Percentiles rank a stretch among this genome's conserved stretches.
Conservation (phyloP, 768 basidiomycete genomes). For the Cyclocybe aegerita region DNA sequence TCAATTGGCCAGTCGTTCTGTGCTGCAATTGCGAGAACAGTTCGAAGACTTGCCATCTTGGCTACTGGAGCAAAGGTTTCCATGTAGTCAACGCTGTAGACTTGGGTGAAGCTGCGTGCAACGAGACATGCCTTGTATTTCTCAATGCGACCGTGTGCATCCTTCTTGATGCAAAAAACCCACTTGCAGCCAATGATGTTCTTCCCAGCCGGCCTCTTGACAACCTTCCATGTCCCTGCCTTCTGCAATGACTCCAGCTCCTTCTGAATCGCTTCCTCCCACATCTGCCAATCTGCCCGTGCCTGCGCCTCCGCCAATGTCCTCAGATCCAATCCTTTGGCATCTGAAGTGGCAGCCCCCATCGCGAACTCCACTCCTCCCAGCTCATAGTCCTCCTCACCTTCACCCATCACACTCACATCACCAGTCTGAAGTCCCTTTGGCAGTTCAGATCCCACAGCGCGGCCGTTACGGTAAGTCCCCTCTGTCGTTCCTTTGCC, state of each 20-base stretch:
- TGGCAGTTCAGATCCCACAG: too few relatives aligned
- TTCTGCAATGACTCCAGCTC: slow-evolving; percentile 12
- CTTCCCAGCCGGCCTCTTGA: slow-evolving; percentile 17
- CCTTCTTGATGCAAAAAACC: slow-evolving; percentile 16
- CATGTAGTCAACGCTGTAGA: slow-evolving; percentile 34
- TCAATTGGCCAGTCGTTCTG: slow-evolving; percentile 27
- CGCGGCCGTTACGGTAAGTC: too few relatives aligned
- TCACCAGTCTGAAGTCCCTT: too few relatives aligned
- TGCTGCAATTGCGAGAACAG: slow-evolving; percentile 31
- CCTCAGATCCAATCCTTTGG: slow-evolving; percentile 14
- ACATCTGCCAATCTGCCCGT: slow-evolving; percentile 18
- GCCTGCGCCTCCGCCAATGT: slow-evolving; percentile 17
- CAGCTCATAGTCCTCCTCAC: slow-evolving; percentile 6
- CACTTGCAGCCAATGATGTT: slow-evolving; percentile 29
- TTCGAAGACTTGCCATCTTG: slow-evolving; percentile 15
- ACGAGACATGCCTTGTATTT: slow-evolving; percentile 32
- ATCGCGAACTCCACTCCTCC: not conserved
- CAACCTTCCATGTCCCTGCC: slow-evolving; percentile 28
- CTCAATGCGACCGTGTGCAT: slow-evolving; percentile 12
- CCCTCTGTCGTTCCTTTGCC: too few relatives aligned
- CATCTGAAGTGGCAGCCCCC: not conserved
- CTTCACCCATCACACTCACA: not conserved
- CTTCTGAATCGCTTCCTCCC: slow-evolving; percentile 16
- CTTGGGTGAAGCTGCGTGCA: slow-evolving; percentile 33
- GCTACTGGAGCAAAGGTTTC: slow-evolving; percentile 26